phyloP scores from a whole-genome alignment of 805 yeast species.

The Yamadazyma ubonensis region DNA sequence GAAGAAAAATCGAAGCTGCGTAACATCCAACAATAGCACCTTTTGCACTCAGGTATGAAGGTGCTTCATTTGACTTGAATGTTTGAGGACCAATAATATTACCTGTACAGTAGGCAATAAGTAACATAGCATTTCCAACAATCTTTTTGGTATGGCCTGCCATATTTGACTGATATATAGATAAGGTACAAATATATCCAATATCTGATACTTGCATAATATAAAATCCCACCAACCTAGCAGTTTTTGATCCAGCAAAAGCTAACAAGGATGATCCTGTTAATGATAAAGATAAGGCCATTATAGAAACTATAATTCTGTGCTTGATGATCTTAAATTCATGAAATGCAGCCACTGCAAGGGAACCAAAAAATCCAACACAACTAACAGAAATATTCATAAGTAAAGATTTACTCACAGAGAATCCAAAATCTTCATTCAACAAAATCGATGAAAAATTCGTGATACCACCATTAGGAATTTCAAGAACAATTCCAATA shows the following conservation, averaged over 20 bases:
- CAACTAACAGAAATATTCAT: conserved; percentile 50
- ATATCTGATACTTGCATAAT: conserved; percentile 18
- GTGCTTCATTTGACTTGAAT: conserved; percentile 43
- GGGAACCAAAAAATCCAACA: conserved; percentile 39
- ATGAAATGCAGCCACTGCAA: conserved; percentile 24
- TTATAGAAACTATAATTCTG: conserved; percentile 24
- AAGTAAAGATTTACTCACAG: conserved; percentile 35
- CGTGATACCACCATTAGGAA: conserved; percentile 38
- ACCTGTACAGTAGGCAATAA: conserved; percentile 53
- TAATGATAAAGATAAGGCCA: conserved; percentile 17
- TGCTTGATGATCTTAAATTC: conserved; percentile 27
- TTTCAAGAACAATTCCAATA: conserved; percentile 22
- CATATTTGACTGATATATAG: conserved; percentile 44
- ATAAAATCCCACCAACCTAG: conserved; percentile 29
- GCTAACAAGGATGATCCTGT: conserved; percentile 37
- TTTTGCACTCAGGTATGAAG: conserved; percentile 42
- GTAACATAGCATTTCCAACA: conserved; percentile 42
- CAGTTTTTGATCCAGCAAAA: conserved; percentile 31
- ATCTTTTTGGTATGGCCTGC: conserved; percentile 60
- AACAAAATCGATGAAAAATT: conserved; percentile 32
- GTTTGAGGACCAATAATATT: conserved; percentile 57
- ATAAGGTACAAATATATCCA: conserved; percentile 26
- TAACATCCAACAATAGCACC: conserved; percentile 32
- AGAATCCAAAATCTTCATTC: conserved; percentile 22
- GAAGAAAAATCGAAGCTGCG: conserved; percentile 26